Evolutionary conservation across 495 filamentous ascomycete genomes (phyloP).

Genomic region (Emericellopsis terricola): DNA sequence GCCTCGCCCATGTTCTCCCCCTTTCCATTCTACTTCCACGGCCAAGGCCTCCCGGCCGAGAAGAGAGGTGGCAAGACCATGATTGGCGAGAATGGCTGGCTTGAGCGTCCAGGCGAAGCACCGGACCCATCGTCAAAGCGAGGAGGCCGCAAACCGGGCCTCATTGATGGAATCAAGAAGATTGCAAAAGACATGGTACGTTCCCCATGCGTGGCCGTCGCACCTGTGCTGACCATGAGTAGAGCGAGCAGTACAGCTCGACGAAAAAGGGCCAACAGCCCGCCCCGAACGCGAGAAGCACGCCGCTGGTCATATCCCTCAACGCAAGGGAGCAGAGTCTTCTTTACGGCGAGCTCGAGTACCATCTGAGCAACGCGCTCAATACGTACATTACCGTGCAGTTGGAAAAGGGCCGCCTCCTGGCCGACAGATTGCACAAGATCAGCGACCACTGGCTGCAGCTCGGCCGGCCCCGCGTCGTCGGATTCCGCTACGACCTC

Average conservation of each 20-base stretch:
- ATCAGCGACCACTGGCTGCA: slow-evolving; percentile 20
- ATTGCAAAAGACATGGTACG: slow-evolving; percentile 26
- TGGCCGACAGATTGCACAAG: slow-evolving; percentile 13
- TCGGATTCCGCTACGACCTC: slow-evolving; percentile 27
- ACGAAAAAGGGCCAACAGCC: slow-evolving; percentile 5
- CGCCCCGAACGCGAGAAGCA: slow-evolving; percentile 5
- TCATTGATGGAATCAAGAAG: slow-evolving; percentile 20
- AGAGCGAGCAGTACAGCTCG: not conserved
- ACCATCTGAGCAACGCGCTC: slow-evolving; percentile 13
- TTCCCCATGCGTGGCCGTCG: not conserved
- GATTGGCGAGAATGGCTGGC: slow-evolving; percentile 28
- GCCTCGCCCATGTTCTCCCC: not conserved
- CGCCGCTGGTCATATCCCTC: slow-evolving; percentile 17
- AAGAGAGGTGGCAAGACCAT: slow-evolving; percentile 17
- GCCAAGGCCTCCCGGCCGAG: not conserved
- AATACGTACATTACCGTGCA: slow-evolving; percentile 20
- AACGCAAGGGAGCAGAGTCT: slow-evolving; percentile 25
- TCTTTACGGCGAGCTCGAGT: slow-evolving; percentile 28
- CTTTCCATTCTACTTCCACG: slow-evolving; percentile 1
- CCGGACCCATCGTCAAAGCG: slow-evolving; percentile 5
- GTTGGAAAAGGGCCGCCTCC: slow-evolving; percentile 19
- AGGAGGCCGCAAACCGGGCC: slow-evolving; percentile 8
- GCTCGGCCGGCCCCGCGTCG: slow-evolving; percentile 22
- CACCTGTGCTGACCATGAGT: not conserved
- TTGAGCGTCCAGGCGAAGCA: slow-evolving; percentile 19